Conservation (phyloP, 2,329 filamentous ascomycete species). For the Ascochyta viciae-villosae region DNA sequence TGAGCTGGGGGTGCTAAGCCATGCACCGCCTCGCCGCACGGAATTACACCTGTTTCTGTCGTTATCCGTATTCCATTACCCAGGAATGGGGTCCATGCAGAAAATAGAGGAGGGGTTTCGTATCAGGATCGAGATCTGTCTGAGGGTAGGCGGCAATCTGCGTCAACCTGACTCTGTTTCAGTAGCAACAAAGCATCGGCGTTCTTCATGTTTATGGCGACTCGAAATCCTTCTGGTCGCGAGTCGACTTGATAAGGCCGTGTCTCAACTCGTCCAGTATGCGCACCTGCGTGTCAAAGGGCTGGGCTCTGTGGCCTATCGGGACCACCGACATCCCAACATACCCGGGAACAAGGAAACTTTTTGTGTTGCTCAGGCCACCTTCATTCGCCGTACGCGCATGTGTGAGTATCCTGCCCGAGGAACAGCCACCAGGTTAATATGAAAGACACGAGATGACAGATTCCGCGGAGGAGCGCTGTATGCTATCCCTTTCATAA, state of each 20-base stretch:
- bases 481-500: neutral
- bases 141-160: conserved; percentile 1
- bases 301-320: conserved; percentile 3
- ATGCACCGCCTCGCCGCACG: conserved; percentile 9
- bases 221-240: neutral
- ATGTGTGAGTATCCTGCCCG: neutral
- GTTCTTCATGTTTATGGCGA: neutral
- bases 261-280: neutral
- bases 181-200: neutral
- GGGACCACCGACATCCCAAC: conserved; percentile 2
- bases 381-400: neutral
- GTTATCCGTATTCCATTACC: neutral
- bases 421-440: neutral
- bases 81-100: conserved; percentile 7
- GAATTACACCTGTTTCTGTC: conserved; percentile 5
- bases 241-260: neutral
- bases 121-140: conserved; percentile 5
- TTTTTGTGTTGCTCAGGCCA: conserved; percentile 8
- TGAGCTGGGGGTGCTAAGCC: conserved; percentile 3
- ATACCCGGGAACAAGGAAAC: conserved; percentile 5
- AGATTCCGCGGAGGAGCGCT: neutral
- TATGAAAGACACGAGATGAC: neutral
- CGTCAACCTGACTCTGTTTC: conserved; percentile 3
- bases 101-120: neutral
- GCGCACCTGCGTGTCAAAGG: neutral